Base-by-base conservation (phyloP, 75 land plant species). In the Cupressus sempervirens region DNA sequence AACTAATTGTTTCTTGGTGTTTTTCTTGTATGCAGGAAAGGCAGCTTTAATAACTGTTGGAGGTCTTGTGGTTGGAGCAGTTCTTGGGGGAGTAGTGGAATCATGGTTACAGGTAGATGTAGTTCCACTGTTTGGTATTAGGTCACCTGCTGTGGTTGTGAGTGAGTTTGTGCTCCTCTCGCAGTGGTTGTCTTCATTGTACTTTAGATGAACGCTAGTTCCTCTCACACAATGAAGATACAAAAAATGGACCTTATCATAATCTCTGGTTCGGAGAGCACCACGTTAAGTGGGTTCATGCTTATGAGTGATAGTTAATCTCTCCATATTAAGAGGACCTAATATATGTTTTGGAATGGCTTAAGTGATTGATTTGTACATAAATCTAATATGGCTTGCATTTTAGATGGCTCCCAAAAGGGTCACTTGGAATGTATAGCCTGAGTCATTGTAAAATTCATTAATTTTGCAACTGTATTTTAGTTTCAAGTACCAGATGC, bases 61-160 rank as follows among this genome's bases (percentile, higher is more conserved):
- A 34, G 94, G 99, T 7, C 93, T 97, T 73, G 95, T 91, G 16
- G 92, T 86, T 46, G 99, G 99, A 81, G 96, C 96, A 29, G 93
- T 91, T 53, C 87, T 94, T 16, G 99, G 99, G 20, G 93, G 94
- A 56, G 92, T 84, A 9, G 95, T 97, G 67, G 99, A 97, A 86
- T 92, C 90, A 75, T 97, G 96, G 97, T 89, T 97, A 82, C 99
- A 94, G 83, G 99, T 97, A n/a, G 99, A 97, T 83, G 92, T 97
- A 53, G 96, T 97, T 56, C 99, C 99, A 46, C 93, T 97, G 35
- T 73, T 92, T 29, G 98, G 99, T 56, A 87, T 97, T 40, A 93
- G 92, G 41, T 91, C 96, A 4, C 98, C 99, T 56, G 95, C 95
- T 74, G 92, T 92, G 7, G 90, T 97, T 65, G 92, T 96, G 18